Conservation (phyloP, 441 rosid genomes). For the Gossypium lobatum region DNA sequence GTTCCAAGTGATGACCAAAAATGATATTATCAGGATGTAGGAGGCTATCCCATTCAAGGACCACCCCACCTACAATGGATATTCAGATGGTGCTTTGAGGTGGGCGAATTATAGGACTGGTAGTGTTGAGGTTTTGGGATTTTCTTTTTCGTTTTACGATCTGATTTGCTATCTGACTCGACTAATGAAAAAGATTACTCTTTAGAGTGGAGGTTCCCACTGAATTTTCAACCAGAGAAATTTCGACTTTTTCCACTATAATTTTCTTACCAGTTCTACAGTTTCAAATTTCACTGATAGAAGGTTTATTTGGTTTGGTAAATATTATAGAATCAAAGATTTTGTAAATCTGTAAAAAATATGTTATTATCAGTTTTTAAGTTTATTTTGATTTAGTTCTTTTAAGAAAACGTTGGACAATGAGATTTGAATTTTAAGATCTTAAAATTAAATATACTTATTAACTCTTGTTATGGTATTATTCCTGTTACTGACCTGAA, state of each 20-base stretch:
- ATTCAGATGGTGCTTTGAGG: neutral
- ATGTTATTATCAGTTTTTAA: neutral
- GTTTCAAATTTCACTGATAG: neutral
- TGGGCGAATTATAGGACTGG: slow-evolving; percentile 3
- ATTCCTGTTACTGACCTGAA: too few relatives aligned
- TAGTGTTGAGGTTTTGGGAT: slow-evolving; percentile 14
- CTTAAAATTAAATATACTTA: neutral
- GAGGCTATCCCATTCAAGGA: neutral
- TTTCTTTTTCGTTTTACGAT: slow-evolving; percentile 12
- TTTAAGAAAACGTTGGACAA: neutral
- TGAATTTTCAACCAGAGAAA: neutral
- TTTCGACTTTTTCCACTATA: neutral
- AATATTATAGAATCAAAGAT: neutral
- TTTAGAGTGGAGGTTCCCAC: slow-evolving; percentile 5
- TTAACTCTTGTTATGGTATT: too few relatives aligned
- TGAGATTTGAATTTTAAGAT: neutral
- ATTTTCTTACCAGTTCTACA: neutral
- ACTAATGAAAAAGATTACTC: slow-evolving; percentile 16
- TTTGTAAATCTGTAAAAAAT: neutral
- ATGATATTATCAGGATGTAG: neutral
- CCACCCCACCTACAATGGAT: neutral
- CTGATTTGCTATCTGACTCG: slow-evolving; percentile 12
- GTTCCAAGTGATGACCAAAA: neutral
- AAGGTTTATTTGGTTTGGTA: neutral
- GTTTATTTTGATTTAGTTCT: neutral